Evolutionary conservation across 1,284 basidiomycete genomes (phyloP), one percentile per base, ranked within the genome.

Genomic region (Boletus smithii): DNA sequence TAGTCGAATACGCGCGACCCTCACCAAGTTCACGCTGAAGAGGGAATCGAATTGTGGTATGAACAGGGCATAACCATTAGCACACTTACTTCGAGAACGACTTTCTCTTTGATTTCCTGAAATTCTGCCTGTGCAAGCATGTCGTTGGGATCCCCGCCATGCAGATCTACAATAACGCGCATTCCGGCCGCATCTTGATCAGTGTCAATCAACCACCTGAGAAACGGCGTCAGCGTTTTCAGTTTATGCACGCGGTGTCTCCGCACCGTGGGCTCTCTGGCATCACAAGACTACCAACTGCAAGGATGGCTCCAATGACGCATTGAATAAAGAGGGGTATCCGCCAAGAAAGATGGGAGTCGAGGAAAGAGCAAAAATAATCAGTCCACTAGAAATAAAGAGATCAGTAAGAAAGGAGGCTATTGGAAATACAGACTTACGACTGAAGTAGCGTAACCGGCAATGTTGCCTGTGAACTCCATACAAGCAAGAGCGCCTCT

Each of bases 401-500:
- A 38, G n/a, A 30, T 45, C 39, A 39, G 20, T n/a, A 10, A 18
- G 18, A 14, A 47, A 38, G 26, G 16, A 26, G 2, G 14, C 3
- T 14, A 3, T n/a, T 32, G 5, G 29, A 32, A 32, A 38, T 22
- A 26, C 9, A n/a, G 27, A 74, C 88, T 54, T 72, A 93, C 91
- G 53, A 98, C 93, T 16, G 91, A 95, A 48, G 83, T 83, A n/a
- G 93, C 87, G 66, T 99, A 99, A 39, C 95, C 95, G 50, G 93
- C 75, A 58, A 98, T 88, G 63, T 94, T 93, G 46, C 85, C 88
- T 0, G 95, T 97, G 66, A 98, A 99, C 64, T 98, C 95, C 78
- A 98, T 94, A 61, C 93, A 97, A 4, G 94, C 95, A 41, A 97
- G 73, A 42, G 90, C 85, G 44, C 93, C 93, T 61, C 93, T 80